Base-by-base conservation (phyloP, 352 stramenopile genomes). In the Nothophytophthora sp. region DNA sequence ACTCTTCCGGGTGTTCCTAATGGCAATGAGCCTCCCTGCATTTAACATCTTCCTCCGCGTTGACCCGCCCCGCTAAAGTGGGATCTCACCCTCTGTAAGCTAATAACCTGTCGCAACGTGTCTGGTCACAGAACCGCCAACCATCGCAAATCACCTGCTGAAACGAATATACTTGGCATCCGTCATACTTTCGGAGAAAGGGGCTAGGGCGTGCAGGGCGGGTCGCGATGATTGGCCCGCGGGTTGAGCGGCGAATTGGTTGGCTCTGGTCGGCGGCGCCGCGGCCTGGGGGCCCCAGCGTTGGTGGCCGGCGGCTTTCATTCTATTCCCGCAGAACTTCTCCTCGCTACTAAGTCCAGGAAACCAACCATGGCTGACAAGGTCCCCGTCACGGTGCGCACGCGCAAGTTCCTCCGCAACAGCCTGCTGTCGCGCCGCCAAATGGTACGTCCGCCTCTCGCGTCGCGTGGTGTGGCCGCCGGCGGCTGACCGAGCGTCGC, bases 351-450 rank as follows among this genome's bases (percentile, higher is more conserved):
- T 71, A 71, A 60, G 60, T 63, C 58, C 77, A 81, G 70, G 70
- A 77, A 79, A 87, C 65, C 50, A 63, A 93, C 77, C 68, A 97
- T 96, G 88, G 77, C 86, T 86, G 86, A 95, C 68, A 93, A 95
- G 75, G 76, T 84, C 70, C 86, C 94, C 67, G 96, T 99, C 69
- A 98, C 97, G 55, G 96, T 99, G 63, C 96, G 98, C 77, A 99
- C 96, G 65, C 94, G 97, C 76, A 99, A 99, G 88, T 99, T 99
- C 83, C 93, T 99, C 64, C 84, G 92, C 70, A 99, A 99, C 89
- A 89, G 92, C 45, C 93, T 99, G 59, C 83, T 99, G 54, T 80
- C 92, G 57, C 84, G 97, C 71, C 96, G 95, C 71, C 97, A 99
- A 92, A 98, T 99, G 81, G 87, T 98, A 92, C 70, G 68, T 61